Evolutionary conservation across 176 grass and related monocot species (phyloP).

Genomic region (Oryza coarctata): DNA sequence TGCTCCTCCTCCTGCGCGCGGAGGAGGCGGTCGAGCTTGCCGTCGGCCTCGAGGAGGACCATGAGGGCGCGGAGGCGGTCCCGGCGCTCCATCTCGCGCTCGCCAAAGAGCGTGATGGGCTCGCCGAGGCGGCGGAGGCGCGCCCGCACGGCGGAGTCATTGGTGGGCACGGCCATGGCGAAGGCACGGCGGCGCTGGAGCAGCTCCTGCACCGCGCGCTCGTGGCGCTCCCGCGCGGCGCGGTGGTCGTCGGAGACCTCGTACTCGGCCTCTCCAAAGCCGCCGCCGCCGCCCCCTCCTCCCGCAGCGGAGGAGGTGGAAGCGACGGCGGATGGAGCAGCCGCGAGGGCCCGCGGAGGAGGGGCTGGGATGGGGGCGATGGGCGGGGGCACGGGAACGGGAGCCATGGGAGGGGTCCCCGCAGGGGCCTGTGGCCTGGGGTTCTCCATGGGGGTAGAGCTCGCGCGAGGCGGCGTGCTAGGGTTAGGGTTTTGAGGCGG

Average conservation of each 20-base stretch:
- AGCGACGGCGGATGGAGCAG: background rate
- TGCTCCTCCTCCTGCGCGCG: conserved; percentile 73
- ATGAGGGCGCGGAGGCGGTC: conserved; percentile 79
- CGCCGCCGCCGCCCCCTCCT: conserved; percentile 30
- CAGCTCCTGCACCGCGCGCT: conserved; percentile 90
- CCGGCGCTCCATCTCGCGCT: conserved; percentile 90
- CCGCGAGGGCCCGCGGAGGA: conserved; percentile 26
- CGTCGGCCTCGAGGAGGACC: conserved; percentile 77
- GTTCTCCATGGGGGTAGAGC: conserved; percentile 42
- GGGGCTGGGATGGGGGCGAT: conserved; percentile 62
- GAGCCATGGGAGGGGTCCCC: conserved; percentile 32
- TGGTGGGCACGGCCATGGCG: conserved; percentile 96
- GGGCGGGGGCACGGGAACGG: conserved; percentile 47
- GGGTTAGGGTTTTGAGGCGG: conserved; percentile 42
- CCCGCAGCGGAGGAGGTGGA: conserved; percentile 1
- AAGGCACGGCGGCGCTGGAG: conserved; percentile 81
- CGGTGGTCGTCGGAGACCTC: conserved; percentile 83
- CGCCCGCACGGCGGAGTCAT: conserved; percentile 72
- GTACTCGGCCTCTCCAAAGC: conserved; percentile 61
- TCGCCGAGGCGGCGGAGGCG: conserved; percentile 85
- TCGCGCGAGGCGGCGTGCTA: background rate
- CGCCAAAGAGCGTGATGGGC: conserved; percentile 83
- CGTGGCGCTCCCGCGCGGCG: conserved; percentile 85
- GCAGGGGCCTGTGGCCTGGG: conserved; percentile 32
- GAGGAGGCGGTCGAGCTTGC: conserved; percentile 72